Evolutionary conservation across 768 basidiomycete genomes (phyloP).

Genomic region (Aureoboletus auriporus): DNA sequence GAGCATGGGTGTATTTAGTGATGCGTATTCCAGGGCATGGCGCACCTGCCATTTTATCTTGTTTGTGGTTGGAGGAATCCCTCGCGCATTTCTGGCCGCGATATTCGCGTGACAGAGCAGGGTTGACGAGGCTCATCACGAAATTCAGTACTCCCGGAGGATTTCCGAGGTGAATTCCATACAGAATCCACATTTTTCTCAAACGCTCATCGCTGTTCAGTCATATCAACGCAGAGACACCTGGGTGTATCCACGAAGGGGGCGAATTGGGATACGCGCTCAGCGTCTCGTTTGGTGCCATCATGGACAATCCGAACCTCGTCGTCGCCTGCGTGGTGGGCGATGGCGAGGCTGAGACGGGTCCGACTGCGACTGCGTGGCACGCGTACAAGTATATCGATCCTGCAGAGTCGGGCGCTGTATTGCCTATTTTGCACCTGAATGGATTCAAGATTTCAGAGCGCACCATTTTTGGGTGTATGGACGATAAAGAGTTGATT

Average conservation of each 20-base stretch:
- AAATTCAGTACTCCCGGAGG: slow-evolving; percentile 81
- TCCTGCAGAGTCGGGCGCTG: slow-evolving; percentile 84
- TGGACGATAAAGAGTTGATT: slow-evolving; percentile 83
- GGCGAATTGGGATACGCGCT: slow-evolving; percentile 89
- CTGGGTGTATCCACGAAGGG: slow-evolving; percentile 89
- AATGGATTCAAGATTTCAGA: slow-evolving; percentile 92
- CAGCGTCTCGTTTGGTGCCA: slow-evolving; percentile 79
- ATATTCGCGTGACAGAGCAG: slow-evolving; percentile 52
- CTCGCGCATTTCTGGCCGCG: slow-evolving; percentile 54
- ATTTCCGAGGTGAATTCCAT: slow-evolving; percentile 58
- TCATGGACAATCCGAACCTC: slow-evolving; percentile 89
- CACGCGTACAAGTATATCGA: slow-evolving; percentile 89
- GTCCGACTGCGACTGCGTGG: slow-evolving; percentile 78
- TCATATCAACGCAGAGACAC: slow-evolving; percentile 80
- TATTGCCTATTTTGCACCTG: slow-evolving; percentile 85
- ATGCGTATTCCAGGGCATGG: slow-evolving; percentile 54
- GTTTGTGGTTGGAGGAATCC: slow-evolving; percentile 82
- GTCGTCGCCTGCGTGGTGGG: slow-evolving; percentile 81
- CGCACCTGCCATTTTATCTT: slow-evolving; percentile 83
- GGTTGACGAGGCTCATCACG: slow-evolving; percentile 65
- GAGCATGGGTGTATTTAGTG: no score
- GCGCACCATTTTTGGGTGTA: slow-evolving; percentile 83
- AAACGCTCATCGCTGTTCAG: slow-evolving; percentile 28
- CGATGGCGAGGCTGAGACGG: slow-evolving; percentile 83
- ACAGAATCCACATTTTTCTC: neutral